Base-by-base conservation (phyloP, 2,329 filamentous ascomycete genomes). In the Alternaria ventricosa region DNA sequence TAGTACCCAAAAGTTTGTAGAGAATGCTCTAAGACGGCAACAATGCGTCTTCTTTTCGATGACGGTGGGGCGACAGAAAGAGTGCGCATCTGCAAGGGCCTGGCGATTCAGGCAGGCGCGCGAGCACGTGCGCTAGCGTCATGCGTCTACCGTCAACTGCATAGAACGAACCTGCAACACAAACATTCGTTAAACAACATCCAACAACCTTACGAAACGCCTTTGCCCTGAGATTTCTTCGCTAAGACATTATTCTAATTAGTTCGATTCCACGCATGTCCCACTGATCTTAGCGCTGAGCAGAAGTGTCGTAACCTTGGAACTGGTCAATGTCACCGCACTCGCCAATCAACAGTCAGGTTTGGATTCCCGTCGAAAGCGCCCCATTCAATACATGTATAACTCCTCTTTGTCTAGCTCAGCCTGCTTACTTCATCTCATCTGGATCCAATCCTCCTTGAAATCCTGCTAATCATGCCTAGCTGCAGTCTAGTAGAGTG, bases 91-190 rank as follows among this genome's bases (percentile, higher is more conserved):
- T 59, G 30, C 44, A 44, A 60, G 33, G 61, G 5, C 59, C 36
- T n/a, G 50, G 56, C 55, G 55, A 43, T 47, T 53, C 18, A 36
- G 20, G 36, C 60, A 63, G 56, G 45, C 61, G 61, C 61, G 61
- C 50, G 57, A 63, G 56, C 61, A 63, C 61, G 61, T 63, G 61
- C 46, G 46, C 28, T 44, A 55, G 45, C 56, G 57, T 60, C 55
- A 50, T 62, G 49, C 28, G 28, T 51, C 49, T 30, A 28, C 5
- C 15, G 25, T 10, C 25, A 27, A 27, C 25, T 27, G 25, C 28
- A 30, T 5, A 12, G 28, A 30, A 30, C 33, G 22, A 47, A 47
- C 22, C 23, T 18, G 15, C 7, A 18, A n/a, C 25, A 28, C 46
- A 12, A 49, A 5, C 23, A 49, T 18, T 8, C n/a, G 43, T 3